These are phyloP conservation scores for Aspergillus spinulosporus DNA, from an alignment of 2,329 filamentous ascomycete genomes.

Conservation along the genomic window DNA sequence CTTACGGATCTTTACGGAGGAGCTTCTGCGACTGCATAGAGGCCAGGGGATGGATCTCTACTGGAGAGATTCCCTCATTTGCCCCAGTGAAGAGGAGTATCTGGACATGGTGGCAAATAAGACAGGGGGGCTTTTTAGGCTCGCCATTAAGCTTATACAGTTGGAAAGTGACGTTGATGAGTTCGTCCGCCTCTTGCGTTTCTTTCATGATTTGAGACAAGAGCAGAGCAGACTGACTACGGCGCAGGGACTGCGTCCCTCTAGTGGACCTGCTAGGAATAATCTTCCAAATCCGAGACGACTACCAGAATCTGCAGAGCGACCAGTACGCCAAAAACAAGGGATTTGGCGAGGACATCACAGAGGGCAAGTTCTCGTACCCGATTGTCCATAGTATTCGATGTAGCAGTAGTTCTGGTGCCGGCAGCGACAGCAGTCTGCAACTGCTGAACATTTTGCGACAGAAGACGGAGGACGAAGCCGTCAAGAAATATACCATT, in stretches of 20 bases:
- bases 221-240: no score
- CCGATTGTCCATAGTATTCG: constrained; percentile 90
- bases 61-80: constrained; percentile 49
- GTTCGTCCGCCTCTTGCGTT: no score
- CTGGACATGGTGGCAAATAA: constrained; percentile 53
- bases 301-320: constrained; percentile 81
- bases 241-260: constrained; percentile 49
- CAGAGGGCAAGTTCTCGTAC: constrained; percentile 96
- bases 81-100: constrained; percentile 51
- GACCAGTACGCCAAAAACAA: constrained; percentile 80
- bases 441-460: constrained; percentile 87
- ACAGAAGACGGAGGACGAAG: constrained; percentile 81
- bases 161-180: constrained; percentile 37
- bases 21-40: constrained; percentile 49
- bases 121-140: constrained; percentile 50
- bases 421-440: constrained; percentile 58
- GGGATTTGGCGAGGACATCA: constrained; percentile 91
- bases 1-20: constrained; percentile 47
- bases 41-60: constrained; percentile 53
- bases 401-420: not conserved
- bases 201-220: no score
- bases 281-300: constrained; percentile 56
- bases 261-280: constrained; percentile 65
- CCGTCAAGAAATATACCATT: constrained; percentile 89
- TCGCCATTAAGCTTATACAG: constrained; percentile 50